These are phyloP conservation scores for Termitomyces sp. DNA, from an alignment of 768 basidiomycete species.

Conservation along the genomic window DNA sequence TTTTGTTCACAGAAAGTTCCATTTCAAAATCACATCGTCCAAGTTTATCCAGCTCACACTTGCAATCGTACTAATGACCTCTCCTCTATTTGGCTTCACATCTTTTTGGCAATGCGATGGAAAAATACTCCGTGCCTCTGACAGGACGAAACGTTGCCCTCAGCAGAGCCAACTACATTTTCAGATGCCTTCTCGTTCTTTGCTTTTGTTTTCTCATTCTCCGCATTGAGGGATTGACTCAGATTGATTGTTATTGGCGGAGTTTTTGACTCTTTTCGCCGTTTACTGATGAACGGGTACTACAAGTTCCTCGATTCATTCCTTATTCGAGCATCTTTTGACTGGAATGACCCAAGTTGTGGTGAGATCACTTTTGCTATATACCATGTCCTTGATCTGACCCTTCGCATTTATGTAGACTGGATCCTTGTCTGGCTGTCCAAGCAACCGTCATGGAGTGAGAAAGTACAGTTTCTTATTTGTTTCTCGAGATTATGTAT, in stretches of 20 bases:
- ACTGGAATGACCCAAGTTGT: constrained; percentile 30
- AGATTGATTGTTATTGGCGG: constrained; percentile 47
- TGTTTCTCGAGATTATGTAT: background rate
- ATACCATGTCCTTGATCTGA: background rate
- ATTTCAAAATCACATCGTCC: background rate
- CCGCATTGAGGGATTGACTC: constrained; percentile 45
- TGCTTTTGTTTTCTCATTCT: constrained; percentile 26
- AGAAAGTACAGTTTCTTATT: constrained; percentile 13
- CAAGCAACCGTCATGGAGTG: constrained; percentile 49
- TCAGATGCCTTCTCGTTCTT: constrained; percentile 11
- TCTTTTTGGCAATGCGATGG: background rate
- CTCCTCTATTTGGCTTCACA: constrained; percentile 7
- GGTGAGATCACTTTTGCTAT: constrained; percentile 8
- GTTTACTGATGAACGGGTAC: constrained; percentile 31
- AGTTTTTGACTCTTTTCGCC: constrained; percentile 42
- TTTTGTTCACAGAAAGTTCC: no score
- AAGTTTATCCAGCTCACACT: background rate
- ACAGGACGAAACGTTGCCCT: background rate
- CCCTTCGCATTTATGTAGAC: constrained; percentile 21
- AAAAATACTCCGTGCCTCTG: background rate
- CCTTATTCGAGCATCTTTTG: constrained; percentile 47
- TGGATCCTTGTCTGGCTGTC: constrained; percentile 60
- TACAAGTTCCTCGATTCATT: constrained; percentile 32
- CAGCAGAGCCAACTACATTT: constrained; percentile 9
- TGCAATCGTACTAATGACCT: background rate